Conservation (phyloP, 805 yeast species). For the Saturnispora bothae region DNA sequence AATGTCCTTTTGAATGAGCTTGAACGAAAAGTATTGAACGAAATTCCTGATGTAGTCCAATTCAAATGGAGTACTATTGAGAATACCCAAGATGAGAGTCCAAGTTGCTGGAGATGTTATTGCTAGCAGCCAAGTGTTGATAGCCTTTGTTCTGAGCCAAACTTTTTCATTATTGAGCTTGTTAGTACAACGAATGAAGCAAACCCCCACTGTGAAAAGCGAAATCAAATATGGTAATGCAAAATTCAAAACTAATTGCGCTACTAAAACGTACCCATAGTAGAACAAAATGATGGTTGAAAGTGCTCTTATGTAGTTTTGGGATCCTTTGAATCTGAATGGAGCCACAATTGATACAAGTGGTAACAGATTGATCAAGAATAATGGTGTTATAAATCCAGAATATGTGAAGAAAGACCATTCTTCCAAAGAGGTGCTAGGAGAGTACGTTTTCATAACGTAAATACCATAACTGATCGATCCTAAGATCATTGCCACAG, state of each 20-base stretch:
- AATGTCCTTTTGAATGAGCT: constrained; percentile 15
- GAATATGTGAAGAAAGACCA: constrained; percentile 7
- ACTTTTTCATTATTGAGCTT: not conserved
- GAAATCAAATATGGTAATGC: constrained; percentile 70
- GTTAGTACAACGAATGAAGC: constrained; percentile 38
- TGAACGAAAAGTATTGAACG: constrained; percentile 21
- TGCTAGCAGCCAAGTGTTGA: constrained; percentile 18
- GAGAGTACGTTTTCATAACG: constrained; percentile 4
- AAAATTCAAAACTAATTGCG: constrained; percentile 74
- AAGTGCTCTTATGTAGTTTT: constrained; percentile 19
- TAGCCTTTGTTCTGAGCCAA: constrained; percentile 7
- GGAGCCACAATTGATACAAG: not conserved
- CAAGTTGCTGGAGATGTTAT: constrained; percentile 26
- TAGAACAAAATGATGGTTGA: constrained; percentile 35
- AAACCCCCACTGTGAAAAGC: constrained; percentile 62
- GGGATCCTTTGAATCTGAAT: not conserved
- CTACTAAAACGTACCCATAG: constrained; percentile 57
- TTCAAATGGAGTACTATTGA: constrained; percentile 17
- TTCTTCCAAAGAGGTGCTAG: not conserved
- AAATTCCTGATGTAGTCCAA: constrained; percentile 23
- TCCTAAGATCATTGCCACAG: constrained; percentile 19
- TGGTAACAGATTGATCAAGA: constrained; percentile 9
- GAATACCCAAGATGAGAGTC: constrained; percentile 20
- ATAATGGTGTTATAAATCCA: constrained; percentile 13
- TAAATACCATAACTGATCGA: constrained; percentile 21